phyloP scores from a whole-genome alignment of 805 yeast species.

The Maudiozyma turicensis region DNA sequence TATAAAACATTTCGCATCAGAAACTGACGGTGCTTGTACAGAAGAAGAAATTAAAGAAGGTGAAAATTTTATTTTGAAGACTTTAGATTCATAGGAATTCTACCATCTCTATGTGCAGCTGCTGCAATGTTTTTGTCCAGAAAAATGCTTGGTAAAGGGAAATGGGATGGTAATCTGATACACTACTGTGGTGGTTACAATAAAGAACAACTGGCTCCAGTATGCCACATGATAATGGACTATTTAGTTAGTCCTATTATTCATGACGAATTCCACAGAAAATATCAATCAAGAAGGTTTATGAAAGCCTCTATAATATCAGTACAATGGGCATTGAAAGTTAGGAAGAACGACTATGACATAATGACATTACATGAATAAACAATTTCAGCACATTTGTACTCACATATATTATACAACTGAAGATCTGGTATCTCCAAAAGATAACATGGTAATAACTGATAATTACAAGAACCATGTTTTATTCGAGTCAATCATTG shows the following conservation, averaged over 20 bases:
- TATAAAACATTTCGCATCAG: constrained; percentile 74
- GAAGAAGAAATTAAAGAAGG: constrained; percentile 81
- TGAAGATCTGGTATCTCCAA: no score
- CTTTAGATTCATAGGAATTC: constrained; percentile 62
- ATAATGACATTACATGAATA: constrained; percentile 32
- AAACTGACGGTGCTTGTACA: constrained; percentile 74
- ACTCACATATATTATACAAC: not conserved
- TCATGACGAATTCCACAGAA: constrained; percentile 88
- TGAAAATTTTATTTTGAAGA: constrained; percentile 69
- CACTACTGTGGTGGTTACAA: constrained; percentile 89
- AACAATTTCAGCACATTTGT: not conserved
- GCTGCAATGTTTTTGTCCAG: constrained; percentile 84
- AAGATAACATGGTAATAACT: no score
- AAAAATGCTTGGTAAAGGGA: constrained; percentile 56
- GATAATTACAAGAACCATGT: no score
- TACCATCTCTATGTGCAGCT: constrained; percentile 80
- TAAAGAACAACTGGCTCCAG: constrained; percentile 60
- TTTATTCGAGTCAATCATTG: no score
- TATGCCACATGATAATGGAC: constrained; percentile 64
- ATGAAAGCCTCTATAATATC: constrained; percentile 77
- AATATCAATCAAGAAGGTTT: constrained; percentile 81
- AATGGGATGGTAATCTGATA: constrained; percentile 79
- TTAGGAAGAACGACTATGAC: constrained; percentile 31
- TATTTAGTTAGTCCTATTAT: constrained; percentile 71
- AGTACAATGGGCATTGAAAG: constrained; percentile 72